Base-by-base conservation (phyloP, 129 eudicot genomes). In the Artemisia argyi region DNA sequence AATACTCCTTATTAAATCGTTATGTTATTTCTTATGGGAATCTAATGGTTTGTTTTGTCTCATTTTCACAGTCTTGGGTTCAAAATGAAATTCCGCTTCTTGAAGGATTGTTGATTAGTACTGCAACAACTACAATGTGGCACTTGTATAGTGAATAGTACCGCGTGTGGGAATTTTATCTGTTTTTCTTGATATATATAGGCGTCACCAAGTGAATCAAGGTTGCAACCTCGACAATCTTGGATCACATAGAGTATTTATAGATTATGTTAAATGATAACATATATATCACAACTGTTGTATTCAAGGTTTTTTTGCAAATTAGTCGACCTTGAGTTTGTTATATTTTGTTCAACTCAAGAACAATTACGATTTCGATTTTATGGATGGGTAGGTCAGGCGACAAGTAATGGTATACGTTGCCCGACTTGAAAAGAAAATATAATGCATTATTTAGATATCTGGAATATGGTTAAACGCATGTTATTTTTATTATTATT, bases 221-320 rank as follows among this genome's bases (percentile, higher is more conserved):
- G 73, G 50, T 66, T 75, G 73, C 79, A 75, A 66, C 49, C 66
- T 75, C 50, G 10, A 67, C 79, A 75, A 55, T 66, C 72, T 50
- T 28, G 13, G 26, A 73, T 50, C 4, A 32, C 44, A 75, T 67
- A 54, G 14, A 10, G 42, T 52, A 73, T 52, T 16, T 72, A 35
- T 72, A 74, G 54, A 55, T 42, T 20, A n/a, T 63, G 3, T 5
- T 28, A 5, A 58, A 24, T 49, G 14, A 65, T 69, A 53, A 18
- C n/a, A 48, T 49, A 3, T n/a, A n/a, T n/a, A 11, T 59, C n/a
- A 44, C 18, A 13, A 56, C 16, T 58, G 9, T 22, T 61, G 58
- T 47, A 24, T 24, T 9, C 15, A 49, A 16, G 28, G 77, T 49
- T 61, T 39, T 48, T 72, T 49, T 3, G 5, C 35, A 61, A 48